Percentiles rank a stretch among this genome's conserved stretches.
Conservation (phyloP, 805 yeast species). For the Saccharomycopsis schoenii region DNA sequence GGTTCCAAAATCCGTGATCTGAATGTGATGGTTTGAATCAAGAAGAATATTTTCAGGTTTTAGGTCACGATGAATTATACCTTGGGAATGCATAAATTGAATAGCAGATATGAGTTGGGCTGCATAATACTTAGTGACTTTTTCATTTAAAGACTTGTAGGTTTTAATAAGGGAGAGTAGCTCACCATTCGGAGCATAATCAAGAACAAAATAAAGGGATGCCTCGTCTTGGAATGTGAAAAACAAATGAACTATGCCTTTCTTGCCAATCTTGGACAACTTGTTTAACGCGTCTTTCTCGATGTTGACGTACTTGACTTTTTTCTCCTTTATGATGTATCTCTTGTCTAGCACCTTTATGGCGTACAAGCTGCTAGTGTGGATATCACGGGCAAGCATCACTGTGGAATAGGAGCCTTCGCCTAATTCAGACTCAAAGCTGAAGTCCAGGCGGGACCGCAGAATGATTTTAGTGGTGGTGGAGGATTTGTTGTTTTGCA, state of each 20-base stretch:
- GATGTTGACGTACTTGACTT: slow-evolving; percentile 75
- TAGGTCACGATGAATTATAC: slow-evolving; percentile 72
- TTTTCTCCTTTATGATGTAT: slow-evolving; percentile 71
- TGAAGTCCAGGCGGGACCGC: slow-evolving; percentile 45
- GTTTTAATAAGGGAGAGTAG: slow-evolving; percentile 56
- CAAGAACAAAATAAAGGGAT: slow-evolving; percentile 64
- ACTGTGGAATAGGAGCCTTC: slow-evolving; percentile 97
- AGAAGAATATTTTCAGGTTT: slow-evolving; percentile 75
- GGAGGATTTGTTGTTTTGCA: slow-evolving; percentile 8
- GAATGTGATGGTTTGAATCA: slow-evolving; percentile 49
- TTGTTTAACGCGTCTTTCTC: slow-evolving; percentile 74
- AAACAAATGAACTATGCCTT: slow-evolving; percentile 58
- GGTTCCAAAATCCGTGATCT: slow-evolving; percentile 79
- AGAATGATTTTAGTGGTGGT: slow-evolving; percentile 6
- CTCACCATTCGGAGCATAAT: slow-evolving; percentile 76
- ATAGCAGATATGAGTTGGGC: slow-evolving; percentile 71
- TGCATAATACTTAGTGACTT: slow-evolving; percentile 54
- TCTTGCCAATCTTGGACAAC: slow-evolving; percentile 36
- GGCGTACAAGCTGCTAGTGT: slow-evolving; percentile 67
- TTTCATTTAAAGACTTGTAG: slow-evolving; percentile 62
- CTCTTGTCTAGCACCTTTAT: slow-evolving; percentile 68
- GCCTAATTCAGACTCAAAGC: slow-evolving; percentile 81
- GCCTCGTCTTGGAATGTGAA: slow-evolving; percentile 75
- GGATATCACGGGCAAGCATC: slow-evolving; percentile 71
- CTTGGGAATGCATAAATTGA: slow-evolving; percentile 60